Conservation (phyloP, 2,329 filamentous ascomycete species). For the Furcasterigmium sp. region DNA sequence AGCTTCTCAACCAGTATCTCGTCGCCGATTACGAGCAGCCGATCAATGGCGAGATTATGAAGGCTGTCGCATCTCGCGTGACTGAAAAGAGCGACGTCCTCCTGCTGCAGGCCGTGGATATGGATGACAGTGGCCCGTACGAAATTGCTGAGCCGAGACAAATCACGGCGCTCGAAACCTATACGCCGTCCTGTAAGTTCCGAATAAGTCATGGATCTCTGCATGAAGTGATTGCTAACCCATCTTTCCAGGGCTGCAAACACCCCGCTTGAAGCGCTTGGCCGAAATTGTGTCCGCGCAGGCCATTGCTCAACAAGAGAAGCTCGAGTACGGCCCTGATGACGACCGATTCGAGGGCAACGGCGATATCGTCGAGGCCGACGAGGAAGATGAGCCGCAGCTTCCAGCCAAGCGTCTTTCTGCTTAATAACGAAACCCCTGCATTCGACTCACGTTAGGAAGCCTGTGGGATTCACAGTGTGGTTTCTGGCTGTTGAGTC, state of each 20-base stretch:
- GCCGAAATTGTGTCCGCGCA: conserved; percentile 98
- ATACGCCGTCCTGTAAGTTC: conserved; percentile 87
- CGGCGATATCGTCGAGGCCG: conserved; percentile 44
- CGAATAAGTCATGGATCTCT: too few species aligned
- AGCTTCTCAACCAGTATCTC: conserved; percentile 95
- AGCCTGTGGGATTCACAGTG: background rate
- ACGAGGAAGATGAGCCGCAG: conserved; percentile 31
- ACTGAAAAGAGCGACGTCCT: conserved; percentile 98
- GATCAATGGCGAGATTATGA: conserved; percentile 99
- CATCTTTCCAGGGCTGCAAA: conserved; percentile 73
- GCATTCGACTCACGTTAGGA: background rate
- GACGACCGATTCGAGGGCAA: conserved; percentile 42
- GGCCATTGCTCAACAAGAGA: conserved; percentile 92
- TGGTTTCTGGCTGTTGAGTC: too few species aligned
- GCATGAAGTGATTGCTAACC: background rate
- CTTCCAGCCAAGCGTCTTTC: conserved; percentile 3
- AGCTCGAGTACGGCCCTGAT: conserved; percentile 54
- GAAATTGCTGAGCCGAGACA: conserved; percentile 96
- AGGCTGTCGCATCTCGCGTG: conserved; percentile 92
- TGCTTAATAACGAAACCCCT: background rate
- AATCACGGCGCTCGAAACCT: conserved; percentile 95
- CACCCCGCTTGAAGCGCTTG: conserved; percentile 85
- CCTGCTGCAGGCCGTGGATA: conserved; percentile 88
- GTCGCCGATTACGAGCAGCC: conserved; percentile 99
- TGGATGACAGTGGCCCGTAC: conserved; percentile 98